Evolutionary conservation across 1,284 basidiomycete genomes (phyloP), one percentile per base, ranked within the genome.

Genomic region (Tausonia pullulans): DNA sequence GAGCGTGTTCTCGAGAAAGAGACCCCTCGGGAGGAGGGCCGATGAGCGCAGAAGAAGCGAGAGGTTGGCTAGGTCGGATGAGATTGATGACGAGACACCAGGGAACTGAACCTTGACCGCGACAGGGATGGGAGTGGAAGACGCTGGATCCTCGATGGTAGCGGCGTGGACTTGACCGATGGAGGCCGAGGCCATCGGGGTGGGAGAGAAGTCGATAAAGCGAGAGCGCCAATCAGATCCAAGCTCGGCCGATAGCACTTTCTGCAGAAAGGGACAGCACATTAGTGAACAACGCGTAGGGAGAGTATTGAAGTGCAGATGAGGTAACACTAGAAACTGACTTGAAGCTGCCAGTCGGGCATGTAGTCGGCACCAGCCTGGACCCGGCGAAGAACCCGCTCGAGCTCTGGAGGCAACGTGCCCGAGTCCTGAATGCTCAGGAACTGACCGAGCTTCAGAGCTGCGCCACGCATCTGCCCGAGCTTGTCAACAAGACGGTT

Each of bases 71-170:
- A 98, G 75, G 73, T 98, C 96, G 55, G 86, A 90, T 65, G 84
- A 81, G 69, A 98, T 97, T 3, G 89, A 92, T 63, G 86, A 81
- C 1, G 81, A 83, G 45, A 98, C 90, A 69, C 93, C 90, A 0
- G 95, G 95, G 74, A 98, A 98, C 73, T 98, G 96, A 52, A 98
- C 82, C 75, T 99, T 98, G 66, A 98, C 87, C 0, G 95, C 96
- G 11, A 97, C 87, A 6, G 69, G 68, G 27, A 69, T 55, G 7
- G 68, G 66, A 2, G 64, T 65, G 11, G 56, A 51, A 41, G 67
- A 51, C 55, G 58, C 69, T 49, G 76, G 69, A 0, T 80, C 75
- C 0, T 80, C 73, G 11, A 96, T 81, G 2, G 83, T 79, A 0
- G 88, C 95, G 0, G 76, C 79, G 72, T 99, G 96, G 0, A 98